Evolutionary conservation across 345 rosid species (phyloP).

Genomic region (Salix caprea): DNA sequence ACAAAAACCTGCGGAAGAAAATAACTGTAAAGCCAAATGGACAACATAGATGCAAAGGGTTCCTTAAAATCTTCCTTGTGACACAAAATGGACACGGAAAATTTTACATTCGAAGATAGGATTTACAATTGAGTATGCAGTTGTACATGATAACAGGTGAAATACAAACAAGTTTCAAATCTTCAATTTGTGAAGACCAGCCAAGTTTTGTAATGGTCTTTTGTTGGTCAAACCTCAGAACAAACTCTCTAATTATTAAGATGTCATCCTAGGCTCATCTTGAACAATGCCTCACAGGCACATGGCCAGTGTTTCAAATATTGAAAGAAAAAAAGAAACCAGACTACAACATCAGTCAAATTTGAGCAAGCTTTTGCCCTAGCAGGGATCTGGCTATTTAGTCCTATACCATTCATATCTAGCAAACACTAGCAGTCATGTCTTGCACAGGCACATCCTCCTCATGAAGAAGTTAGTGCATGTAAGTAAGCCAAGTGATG

Average conservation of each 20-base stretch:
- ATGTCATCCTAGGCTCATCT: background rate
- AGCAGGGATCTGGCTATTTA: background rate
- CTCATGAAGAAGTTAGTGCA: background rate
- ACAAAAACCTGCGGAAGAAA: slow-evolving; percentile 65
- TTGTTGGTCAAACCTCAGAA: background rate
- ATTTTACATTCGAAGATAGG: background rate
- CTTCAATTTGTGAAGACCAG: background rate
- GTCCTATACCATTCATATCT: background rate
- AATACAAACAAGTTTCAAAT: background rate
- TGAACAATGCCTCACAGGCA: background rate
- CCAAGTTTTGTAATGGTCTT: background rate
- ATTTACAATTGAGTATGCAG: background rate
- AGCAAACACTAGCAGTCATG: background rate
- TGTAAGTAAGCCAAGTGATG: background rate
- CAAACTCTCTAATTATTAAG: background rate
- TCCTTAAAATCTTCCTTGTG: background rate
- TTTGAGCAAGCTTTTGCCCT: background rate
- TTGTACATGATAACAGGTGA: background rate
- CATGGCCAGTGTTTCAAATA: background rate
- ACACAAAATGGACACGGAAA: background rate
- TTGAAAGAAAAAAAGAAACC: background rate
- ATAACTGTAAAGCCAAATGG: background rate
- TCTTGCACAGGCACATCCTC: background rate
- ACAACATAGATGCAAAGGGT: background rate
- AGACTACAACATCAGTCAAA: background rate